These are phyloP conservation scores for Annulohypoxylon truncatum DNA, from an alignment of 2,329 filamentous ascomycete genomes.

Conservation along the genomic window DNA sequence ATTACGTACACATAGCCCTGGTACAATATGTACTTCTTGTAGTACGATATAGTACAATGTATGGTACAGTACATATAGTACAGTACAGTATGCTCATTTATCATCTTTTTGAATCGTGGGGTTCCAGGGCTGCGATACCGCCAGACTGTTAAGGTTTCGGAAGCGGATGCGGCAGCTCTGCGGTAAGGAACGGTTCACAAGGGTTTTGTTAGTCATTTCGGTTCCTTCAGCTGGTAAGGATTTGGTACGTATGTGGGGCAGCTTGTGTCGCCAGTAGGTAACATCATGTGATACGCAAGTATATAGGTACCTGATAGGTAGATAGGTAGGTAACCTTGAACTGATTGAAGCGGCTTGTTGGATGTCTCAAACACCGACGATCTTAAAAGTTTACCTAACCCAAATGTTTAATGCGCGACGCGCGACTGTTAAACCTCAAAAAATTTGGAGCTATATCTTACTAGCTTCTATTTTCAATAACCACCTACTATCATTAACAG, in stretches of 20 bases:
- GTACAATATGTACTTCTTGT: neutral
- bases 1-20: constrained; percentile 4
- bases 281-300: neutral
- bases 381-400: constrained; percentile 11
- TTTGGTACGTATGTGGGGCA: neutral
- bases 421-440: neutral
- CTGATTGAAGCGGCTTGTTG: constrained; percentile 6
- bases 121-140: constrained; percentile 18
- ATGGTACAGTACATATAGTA: neutral
- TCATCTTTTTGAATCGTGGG: constrained; percentile 26
- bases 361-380: constrained; percentile 17
- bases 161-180: constrained; percentile 23
- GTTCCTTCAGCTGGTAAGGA: neutral
- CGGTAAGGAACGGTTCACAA: constrained; percentile 18
- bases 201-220: neutral
- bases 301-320: neutral
- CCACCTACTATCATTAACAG: neutral
- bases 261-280: neutral
- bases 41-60: neutral
- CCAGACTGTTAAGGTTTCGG: constrained; percentile 23
- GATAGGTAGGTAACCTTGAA: neutral
- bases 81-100: constrained; percentile 19
- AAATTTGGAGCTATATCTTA: constrained; percentile 9
- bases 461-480: neutral
- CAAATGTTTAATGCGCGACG: constrained; percentile 3